Evolutionary conservation across 495 filamentous ascomycete genomes (phyloP).

Genomic region (Annulohypoxylon stygium): DNA sequence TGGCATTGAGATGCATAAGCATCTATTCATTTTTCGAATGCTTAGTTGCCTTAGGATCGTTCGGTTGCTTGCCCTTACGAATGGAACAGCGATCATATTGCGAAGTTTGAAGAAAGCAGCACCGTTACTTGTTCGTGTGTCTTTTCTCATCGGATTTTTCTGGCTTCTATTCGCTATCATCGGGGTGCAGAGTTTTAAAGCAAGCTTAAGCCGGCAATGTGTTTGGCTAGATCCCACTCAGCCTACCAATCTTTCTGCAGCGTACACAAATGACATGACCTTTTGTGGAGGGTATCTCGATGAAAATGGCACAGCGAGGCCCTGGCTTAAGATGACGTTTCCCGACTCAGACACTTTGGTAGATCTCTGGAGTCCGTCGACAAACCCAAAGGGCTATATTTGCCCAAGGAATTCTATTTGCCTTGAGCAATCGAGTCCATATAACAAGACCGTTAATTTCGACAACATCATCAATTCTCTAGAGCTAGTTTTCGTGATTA

Average conservation of each 20-base stretch:
- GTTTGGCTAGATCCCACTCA: constrained; percentile 80
- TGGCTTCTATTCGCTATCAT: constrained; percentile 99
- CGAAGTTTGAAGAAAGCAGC: constrained; percentile 95
- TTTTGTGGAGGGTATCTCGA: constrained; percentile 88
- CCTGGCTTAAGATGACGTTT: constrained; percentile 70
- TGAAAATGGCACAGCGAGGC: constrained; percentile 65
- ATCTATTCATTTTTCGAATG: constrained; percentile 95
- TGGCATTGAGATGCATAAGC: constrained; percentile 73
- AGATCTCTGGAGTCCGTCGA: constrained; percentile 59
- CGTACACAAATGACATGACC: constrained; percentile 70
- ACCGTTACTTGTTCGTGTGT: constrained; percentile 92
- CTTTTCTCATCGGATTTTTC: constrained; percentile 97
- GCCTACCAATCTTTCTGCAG: constrained; percentile 56
- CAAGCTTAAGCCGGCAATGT: constrained; percentile 87
- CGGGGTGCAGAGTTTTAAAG: constrained; percentile 97
- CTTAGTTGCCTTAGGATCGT: constrained; percentile 93
- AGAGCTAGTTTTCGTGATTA: constrained; percentile 97
- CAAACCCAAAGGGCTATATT: constrained; percentile 84
- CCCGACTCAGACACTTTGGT: constrained; percentile 36
- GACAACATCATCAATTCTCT: constrained; percentile 93
- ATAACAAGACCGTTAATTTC: constrained; percentile 89
- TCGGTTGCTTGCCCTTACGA: constrained; percentile 87
- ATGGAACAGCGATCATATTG: constrained; percentile 92
- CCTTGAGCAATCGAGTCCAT: constrained; percentile 82
- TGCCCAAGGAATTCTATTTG: constrained; percentile 88